A percentile compares a stretch with the other conserved stretches of the same genome.
Evolutionary conservation across 129 eudicot genomes (phyloP).

Genomic region (Saussurea involucrata): DNA sequence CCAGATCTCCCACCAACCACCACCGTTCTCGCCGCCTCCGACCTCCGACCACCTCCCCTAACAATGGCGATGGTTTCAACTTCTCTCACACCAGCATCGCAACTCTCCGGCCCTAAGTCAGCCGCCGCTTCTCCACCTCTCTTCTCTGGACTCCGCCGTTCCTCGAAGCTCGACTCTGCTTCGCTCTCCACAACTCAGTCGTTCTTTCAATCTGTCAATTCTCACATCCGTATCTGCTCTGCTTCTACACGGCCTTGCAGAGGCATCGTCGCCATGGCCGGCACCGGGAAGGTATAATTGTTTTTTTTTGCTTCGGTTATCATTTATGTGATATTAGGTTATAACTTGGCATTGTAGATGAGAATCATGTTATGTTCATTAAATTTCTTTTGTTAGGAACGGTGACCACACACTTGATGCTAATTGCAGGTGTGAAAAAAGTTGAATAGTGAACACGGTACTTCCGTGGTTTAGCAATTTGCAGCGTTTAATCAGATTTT

Average conservation of each 20-base stretch:
- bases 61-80: conserved; percentile 50
- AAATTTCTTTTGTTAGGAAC: neutral
- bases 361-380: neutral
- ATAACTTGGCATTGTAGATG: neutral
- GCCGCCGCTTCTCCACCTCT: conserved; percentile 33
- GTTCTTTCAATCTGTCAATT: conserved; percentile 56
- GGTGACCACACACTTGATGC: neutral
- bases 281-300: conserved; percentile 72
- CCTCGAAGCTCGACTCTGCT: conserved; percentile 39
- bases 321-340: neutral
- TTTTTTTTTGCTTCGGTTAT: neutral
- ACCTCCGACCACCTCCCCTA: neutral
- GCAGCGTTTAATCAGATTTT: neutral
- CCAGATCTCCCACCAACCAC: conserved; percentile 22
- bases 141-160: conserved; percentile 49
- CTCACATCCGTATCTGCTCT: conserved; percentile 61
- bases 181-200: conserved; percentile 45
- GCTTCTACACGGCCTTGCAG: conserved; percentile 39
- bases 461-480: neutral
- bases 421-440: neutral
- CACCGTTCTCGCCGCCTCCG: neutral
- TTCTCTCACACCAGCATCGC: conserved; percentile 27
- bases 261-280: conserved; percentile 87
- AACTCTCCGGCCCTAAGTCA: conserved; percentile 41
- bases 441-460: neutral